Evolutionary conservation across 768 basidiomycete species (phyloP), one percentile per base, ranked within the genome.

Genomic region (Amanita muscaria): DNA sequence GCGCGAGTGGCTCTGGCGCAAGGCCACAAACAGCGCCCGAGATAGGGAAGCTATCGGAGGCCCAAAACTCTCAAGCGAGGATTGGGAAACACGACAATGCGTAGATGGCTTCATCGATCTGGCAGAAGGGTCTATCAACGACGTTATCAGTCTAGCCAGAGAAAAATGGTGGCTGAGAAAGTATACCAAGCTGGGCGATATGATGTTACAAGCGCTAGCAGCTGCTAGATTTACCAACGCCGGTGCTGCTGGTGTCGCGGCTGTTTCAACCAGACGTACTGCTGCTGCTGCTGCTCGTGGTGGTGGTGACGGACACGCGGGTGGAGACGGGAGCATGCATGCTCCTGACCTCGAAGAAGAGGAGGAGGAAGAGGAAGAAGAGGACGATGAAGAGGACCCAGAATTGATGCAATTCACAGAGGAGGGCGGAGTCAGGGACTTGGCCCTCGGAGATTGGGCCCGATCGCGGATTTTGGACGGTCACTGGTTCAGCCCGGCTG

Each of bases 81-180:
- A 86, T 52, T 82, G 79, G 80, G 82, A 84, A 57, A 76, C 76
- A 36, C 70, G 80, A 34, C 77, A 79, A 52, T 69, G 70, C 7
- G 69, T 88, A 10, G 82, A 83, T 41, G 72, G 72, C n/a, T 88
- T 83, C 61, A 60, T 87, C 30, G 84, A 87, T 46, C 65, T 83
- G 19, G 83, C 74, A 2, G 86, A 88, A 50, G 85, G 85, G 16
- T 73, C 68, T 5, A 73, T 88, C 47, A 52, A 56, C 34, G 79
- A 83, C 36, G 78, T 87, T 16, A 57, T 86, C 25, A 56, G 57
- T 23, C 59, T 82, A 22, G 80, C 80, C 12, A 68, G 76, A 49
- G 86, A 88, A 59, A 83, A 84, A 58, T 66, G 70, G 44, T 88
- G 86, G 86, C 57, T 88, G 38, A 65, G 77, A 29, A 69, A 63